Percentiles rank a stretch among this genome's conserved stretches.
These are phyloP conservation scores for Yamadazyma trypodendri DNA, from an alignment of 1,139 yeast genomes.

Conservation along the genomic window DNA sequence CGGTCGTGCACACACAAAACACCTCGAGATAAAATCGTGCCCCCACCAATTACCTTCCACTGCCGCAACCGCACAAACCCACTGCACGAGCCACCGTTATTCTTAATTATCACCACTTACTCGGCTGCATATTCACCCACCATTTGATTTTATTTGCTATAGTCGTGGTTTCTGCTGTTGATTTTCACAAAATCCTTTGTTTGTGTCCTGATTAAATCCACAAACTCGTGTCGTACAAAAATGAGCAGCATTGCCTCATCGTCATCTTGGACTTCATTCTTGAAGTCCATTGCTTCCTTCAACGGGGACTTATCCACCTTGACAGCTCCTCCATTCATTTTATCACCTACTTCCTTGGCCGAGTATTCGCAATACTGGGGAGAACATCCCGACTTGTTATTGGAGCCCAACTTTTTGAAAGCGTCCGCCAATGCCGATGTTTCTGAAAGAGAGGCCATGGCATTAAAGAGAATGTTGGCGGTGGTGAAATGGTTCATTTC, in stretches of 20 bases:
- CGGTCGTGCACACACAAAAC: conserved; percentile 8
- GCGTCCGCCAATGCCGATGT: conserved; percentile 32
- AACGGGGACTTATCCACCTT: conserved; percentile 91
- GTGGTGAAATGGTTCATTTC: conserved; percentile 91
- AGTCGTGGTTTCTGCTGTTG: not conserved
- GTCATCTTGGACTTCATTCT: conserved; percentile 78
- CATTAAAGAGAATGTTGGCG: conserved; percentile 64
- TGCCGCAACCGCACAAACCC: not conserved
- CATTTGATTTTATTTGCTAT: not conserved
- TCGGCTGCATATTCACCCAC: not conserved
- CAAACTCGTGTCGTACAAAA: not conserved
- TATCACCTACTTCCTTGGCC: conserved; percentile 82
- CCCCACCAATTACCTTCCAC: not conserved
- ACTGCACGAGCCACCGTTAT: not conserved
- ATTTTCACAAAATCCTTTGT: not conserved
- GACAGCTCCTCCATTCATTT: conserved; percentile 97
- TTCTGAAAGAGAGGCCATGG: conserved; percentile 49
- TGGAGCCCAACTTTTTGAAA: conserved; percentile 60
- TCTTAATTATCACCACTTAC: not conserved
- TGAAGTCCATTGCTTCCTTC: conserved; percentile 88
- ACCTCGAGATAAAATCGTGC: not conserved
- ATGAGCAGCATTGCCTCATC: conserved; percentile 32
- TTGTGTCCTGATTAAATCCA: not conserved
- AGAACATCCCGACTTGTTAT: conserved; percentile 80
- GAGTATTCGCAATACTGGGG: conserved; percentile 95